A percentile compares a stretch with the other conserved stretches of the same genome.
phyloP scores from a whole-genome alignment of 768 basidiomycete genomes.

The Hysterangium stoloniferum region DNA sequence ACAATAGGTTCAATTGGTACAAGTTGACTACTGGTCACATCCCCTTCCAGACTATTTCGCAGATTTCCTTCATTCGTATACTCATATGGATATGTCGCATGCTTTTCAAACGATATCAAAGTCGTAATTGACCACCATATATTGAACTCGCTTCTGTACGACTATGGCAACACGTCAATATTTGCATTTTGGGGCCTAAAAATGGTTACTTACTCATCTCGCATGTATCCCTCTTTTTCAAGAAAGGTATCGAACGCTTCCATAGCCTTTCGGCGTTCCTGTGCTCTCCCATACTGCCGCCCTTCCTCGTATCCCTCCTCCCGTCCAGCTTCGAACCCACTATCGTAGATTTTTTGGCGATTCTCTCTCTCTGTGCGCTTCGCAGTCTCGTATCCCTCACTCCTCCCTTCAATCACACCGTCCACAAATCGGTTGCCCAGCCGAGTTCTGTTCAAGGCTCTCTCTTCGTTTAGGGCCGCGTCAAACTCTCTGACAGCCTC shows the following conservation, averaged over 20 bases:
- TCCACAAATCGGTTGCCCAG: constrained; percentile 20
- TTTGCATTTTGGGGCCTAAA: no score
- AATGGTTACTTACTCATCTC: no score
- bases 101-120: no score
- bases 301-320: constrained; percentile 31
- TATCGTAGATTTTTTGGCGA: constrained; percentile 19
- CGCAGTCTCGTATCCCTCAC: constrained; percentile 33
- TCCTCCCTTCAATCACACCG: constrained; percentile 40
- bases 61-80: no score
- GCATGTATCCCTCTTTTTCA: constrained; percentile 14
- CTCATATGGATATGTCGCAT: no score
- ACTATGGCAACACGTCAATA: no score
- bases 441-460: constrained; percentile 14
- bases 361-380: constrained; percentile 30
- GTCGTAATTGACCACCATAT: no score
- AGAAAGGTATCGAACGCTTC: constrained; percentile 54
- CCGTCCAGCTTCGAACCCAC: constrained; percentile 16
- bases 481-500: constrained; percentile 1
- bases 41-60: no score
- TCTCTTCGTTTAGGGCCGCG: constrained; percentile 20
- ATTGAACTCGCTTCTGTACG: no score
- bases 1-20: no score
- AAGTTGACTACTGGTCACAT: no score
- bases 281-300: constrained; percentile 31
- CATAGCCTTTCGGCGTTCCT: constrained; percentile 46